A percentile compares a stretch with the other conserved stretches of the same genome.
phyloP scores from a whole-genome alignment of 2,329 filamentous ascomycete species.

The Ambrosiella xylebori region DNA sequence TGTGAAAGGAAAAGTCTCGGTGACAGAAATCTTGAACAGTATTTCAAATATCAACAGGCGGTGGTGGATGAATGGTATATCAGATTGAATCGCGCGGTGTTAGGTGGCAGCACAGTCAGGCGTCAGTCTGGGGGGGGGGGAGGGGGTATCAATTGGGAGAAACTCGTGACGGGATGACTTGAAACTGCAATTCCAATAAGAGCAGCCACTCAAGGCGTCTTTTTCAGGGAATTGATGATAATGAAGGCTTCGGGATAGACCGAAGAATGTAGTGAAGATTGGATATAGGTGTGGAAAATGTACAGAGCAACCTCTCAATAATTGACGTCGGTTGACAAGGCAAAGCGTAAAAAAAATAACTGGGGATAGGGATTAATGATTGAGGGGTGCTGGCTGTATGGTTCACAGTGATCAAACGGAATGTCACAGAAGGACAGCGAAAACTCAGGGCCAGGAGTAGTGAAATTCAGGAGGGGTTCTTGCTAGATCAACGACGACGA shows the following conservation, averaged over 20 bases:
- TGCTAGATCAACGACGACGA: too few species aligned
- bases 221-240: background rate
- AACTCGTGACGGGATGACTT: background rate
- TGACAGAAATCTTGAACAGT: background rate
- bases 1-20: background rate
- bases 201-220: slow-evolving; percentile 13
- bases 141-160: background rate
- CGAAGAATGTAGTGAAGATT: background rate
- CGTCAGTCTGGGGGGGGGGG: background rate
- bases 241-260: background rate
- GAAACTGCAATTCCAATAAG: background rate
- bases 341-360: background rate
- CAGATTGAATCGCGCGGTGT: background rate
- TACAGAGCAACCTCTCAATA: background rate
- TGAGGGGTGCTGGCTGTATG: background rate
- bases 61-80: background rate
- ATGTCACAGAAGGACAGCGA: background rate
- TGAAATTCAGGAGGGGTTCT: too few species aligned
- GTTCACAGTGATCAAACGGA: background rate
- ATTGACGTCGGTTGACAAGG: background rate
- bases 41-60: background rate
- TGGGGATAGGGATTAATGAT: background rate
- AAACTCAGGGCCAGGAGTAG: background rate
- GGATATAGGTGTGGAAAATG: background rate
- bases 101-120: background rate